phyloP scores from a whole-genome alignment of 2,329 filamentous ascomycete genomes.

The Aureobasidium mangrovei region DNA sequence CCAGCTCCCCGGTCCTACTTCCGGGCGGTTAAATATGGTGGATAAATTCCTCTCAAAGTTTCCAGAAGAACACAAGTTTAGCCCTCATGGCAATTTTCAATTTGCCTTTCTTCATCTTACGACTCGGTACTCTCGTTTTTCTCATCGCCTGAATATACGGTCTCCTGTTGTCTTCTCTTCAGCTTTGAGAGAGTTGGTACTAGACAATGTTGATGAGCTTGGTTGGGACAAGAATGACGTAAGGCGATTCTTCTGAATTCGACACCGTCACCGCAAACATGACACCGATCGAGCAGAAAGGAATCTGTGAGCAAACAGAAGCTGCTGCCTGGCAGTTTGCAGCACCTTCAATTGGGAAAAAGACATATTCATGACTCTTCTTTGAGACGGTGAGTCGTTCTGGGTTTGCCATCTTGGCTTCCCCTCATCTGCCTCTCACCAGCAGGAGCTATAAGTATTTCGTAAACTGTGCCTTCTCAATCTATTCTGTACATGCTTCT shows the following conservation, averaged over 20 bases:
- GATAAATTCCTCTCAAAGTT: neutral
- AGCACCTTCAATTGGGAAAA: no score
- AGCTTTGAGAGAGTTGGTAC: neutral
- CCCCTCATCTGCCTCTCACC: neutral
- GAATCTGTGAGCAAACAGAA: neutral
- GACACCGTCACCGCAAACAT: slow-evolving; percentile 7
- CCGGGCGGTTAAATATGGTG: slow-evolving; percentile 10
- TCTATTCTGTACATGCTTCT: neutral
- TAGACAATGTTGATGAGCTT: neutral
- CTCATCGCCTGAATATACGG: neutral
- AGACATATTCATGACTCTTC: no score
- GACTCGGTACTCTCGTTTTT: neutral
- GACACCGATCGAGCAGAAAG: neutral
- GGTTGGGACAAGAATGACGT: slow-evolving; percentile 1
- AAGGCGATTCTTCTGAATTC: neutral
- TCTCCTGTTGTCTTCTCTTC: neutral
- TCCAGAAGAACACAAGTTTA: slow-evolving; percentile 2
- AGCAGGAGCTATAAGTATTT: slow-evolving; percentile 10
- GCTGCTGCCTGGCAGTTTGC: neutral
- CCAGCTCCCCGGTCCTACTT: neutral
- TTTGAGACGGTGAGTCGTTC: neutral
- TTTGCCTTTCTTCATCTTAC: slow-evolving; percentile 5
- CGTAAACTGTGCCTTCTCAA: neutral
- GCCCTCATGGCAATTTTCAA: slow-evolving; percentile 5
- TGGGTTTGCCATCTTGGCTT: slow-evolving; percentile 5